Base-by-base conservation (phyloP, 2,329 filamentous ascomycete species). In the Hymenoscyphus albidus region DNA sequence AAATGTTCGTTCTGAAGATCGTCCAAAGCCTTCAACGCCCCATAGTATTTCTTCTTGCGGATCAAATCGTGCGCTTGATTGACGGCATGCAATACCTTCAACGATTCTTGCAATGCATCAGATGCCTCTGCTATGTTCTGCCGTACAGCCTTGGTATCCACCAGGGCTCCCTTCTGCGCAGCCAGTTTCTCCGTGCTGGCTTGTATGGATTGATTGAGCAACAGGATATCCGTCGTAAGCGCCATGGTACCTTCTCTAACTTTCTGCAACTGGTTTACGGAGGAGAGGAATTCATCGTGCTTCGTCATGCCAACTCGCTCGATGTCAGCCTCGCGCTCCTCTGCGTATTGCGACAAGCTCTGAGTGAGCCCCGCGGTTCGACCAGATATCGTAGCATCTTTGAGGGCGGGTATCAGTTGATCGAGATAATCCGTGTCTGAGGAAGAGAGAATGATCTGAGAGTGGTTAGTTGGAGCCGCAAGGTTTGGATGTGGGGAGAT, bases 1-100 rank as follows among this genome's bases (percentile, higher is more conserved):
- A 99, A 84, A 74, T 98, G 92, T 70, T 99, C 93, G 77, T 96
- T 97, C 75, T 98, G 94, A 51, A 99, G 82, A 75, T 99, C 95
- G 72, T 98, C 95, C 58, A 99, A 82, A 3, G 94, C 94, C 71
- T 96, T 93, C 61, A 99, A 83, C 2, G 95, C 95, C 5, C 90
- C 92, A 76, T 99, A 99, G 76, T 98, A 96, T 71, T 93, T 96
- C 79, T 97, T 97, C 78, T 92, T 94, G 48, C 88, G 87, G 58
- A 98, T 85, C 64, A 99, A 81, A 62, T 98, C 95, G 75, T 97
- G 93, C 3, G 96, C 92, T 74, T 97, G 89, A 73, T 99, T 99
- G 61, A 96, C 93, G 9, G 96, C 89, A 64, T 93, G 89, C 44
- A 99, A 79, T 42, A 99, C 95, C 75, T 95, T 93, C 44, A 99